Evolutionary conservation across 306 rosid genomes (phyloP).

Genomic region (Medicago truncatula): MtrunA17r5.0-ANR NC_053042.1:40296501-40297000

Average conservation of each 20-base stretch:
- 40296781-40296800: too few species aligned
- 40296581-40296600: not conserved
- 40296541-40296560: not conserved
- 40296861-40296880: conserved; percentile 28
- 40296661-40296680: not conserved
- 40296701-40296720: not conserved
- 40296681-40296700: conserved; percentile 19
- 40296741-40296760: not conserved
- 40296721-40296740: not conserved
- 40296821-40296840: conserved; percentile 16
- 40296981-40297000: conserved; percentile 16
- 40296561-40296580: not conserved
- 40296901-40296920: conserved; percentile 1
- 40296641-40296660: not conserved
- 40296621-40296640: not conserved
- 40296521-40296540: conserved; percentile 2
- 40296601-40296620: not conserved
- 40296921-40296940: conserved; percentile 17
- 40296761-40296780: conserved; percentile 5
- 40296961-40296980: conserved; percentile 16
- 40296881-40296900: conserved; percentile 22
- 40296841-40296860: conserved; percentile 7
- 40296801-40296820: conserved; percentile 22
- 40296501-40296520: not conserved
- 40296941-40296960: not conserved